Conservation (phyloP, 1,284 basidiomycete species). For the Heterobasidion parviporum region DNA sequence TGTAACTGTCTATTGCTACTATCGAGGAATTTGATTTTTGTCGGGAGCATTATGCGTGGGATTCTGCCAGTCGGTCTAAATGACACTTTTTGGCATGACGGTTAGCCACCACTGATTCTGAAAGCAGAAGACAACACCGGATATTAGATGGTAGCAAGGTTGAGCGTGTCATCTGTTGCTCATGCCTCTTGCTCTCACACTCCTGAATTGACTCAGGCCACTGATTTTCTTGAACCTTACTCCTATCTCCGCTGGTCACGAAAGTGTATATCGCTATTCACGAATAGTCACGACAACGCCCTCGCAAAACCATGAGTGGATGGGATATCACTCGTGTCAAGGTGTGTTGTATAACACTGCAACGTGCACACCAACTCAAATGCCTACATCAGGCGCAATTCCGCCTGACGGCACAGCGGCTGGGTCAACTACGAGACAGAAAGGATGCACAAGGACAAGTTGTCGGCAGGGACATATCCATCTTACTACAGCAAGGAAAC, state of each 20-base stretch:
- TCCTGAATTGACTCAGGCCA: neutral
- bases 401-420: constrained; percentile 50
- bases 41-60: too few relatives aligned
- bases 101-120: neutral
- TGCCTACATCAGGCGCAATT: constrained; percentile 42
- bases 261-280: neutral
- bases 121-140: neutral
- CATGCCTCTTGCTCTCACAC: neutral
- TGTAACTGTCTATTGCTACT: too few relatives aligned
- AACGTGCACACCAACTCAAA: neutral
- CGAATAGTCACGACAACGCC: neutral
- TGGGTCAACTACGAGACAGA: constrained; percentile 62
- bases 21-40: neutral
- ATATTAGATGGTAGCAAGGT: neutral
- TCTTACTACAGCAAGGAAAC: constrained; percentile 50
- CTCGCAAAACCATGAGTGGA: constrained; percentile 3
- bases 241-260: too few relatives aligned
- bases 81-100: neutral
- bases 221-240: neutral
- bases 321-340: constrained; percentile 17
- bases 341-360: constrained; percentile 9
- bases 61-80: too few relatives aligned
- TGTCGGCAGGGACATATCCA: constrained; percentile 58
- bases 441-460: constrained; percentile 56
- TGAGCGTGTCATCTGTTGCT: neutral